A percentile compares a stretch with the other conserved stretches of the same genome.
Conservation (phyloP, 805 yeast genomes). For the Ogataea populi-albae region DNA sequence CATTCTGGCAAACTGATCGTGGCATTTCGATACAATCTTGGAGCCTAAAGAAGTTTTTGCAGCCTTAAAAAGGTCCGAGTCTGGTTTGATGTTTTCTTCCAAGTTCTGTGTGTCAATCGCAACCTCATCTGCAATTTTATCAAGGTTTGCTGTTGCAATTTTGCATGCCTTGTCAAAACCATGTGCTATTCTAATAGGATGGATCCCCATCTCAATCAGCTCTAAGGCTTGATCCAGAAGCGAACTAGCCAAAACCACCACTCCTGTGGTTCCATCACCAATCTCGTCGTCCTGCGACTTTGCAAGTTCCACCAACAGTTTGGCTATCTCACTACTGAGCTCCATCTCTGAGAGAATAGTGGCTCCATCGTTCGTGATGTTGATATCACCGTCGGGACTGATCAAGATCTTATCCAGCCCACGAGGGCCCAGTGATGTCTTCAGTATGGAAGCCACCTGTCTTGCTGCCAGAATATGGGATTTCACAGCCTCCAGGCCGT, state of each 20-base stretch:
- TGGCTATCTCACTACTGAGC: slow-evolving; percentile 93
- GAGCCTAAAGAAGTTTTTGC: slow-evolving; percentile 95
- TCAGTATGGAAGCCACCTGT: slow-evolving; percentile 88
- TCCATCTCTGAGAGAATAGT: slow-evolving; percentile 96
- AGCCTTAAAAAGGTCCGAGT: slow-evolving; percentile 73
- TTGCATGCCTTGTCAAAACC: slow-evolving; percentile 98
- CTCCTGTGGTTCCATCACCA: slow-evolving; percentile 99
- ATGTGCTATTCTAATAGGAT: slow-evolving; percentile 94
- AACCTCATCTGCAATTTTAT: slow-evolving; percentile 50
- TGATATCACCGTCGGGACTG: slow-evolving; percentile 95
- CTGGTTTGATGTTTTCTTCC: slow-evolving; percentile 31
- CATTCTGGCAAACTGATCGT: slow-evolving; percentile 91
- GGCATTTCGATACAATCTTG: slow-evolving; percentile 90
- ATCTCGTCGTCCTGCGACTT: slow-evolving; percentile 97
- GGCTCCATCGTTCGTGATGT: slow-evolving; percentile 98
- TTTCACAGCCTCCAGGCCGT: slow-evolving; percentile 77
- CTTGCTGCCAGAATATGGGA: slow-evolving; percentile 93
- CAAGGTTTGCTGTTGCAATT: slow-evolving; percentile 77
- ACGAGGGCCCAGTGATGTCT: slow-evolving; percentile 94
- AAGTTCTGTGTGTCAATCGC: slow-evolving; percentile 28
- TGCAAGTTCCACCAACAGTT: slow-evolving; percentile 87
- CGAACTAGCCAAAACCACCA: slow-evolving; percentile 94
- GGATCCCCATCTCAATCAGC: slow-evolving; percentile 93
- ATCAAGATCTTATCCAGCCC: slow-evolving; percentile 97
- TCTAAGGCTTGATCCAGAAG: slow-evolving; percentile 91